Evolutionary conservation across 257 asterid species (phyloP), one percentile per base, ranked within the genome.

Genomic region (Jacaranda copaia): DNA sequence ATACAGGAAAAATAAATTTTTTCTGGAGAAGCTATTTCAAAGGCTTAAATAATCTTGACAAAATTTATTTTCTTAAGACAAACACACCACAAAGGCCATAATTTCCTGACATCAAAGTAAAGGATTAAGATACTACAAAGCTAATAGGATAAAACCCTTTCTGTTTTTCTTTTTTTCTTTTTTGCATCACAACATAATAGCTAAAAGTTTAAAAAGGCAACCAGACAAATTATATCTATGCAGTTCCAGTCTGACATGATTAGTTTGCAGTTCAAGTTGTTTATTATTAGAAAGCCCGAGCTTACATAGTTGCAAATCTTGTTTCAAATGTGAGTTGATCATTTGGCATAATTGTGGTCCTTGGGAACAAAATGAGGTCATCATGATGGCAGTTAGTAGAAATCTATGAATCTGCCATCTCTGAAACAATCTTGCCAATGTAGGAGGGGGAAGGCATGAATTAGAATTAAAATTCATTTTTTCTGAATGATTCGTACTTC

Each of bases 241-340:
- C n/a, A 4, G n/a, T 13, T 59, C n/a, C 43, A 55, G 51, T 20
- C 67, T 56, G 57, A 57, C 67, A 56, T 56, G 77, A 56, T 40
- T 39, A 56, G 38, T 55, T 43, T 2, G 18, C 14, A 53, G 49
- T 40, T 57, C 3, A 36, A 1, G 12, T 58, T 20, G 2, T 35
- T 12, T 36, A 12, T 32, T 35, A 36, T 6, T 61, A 11, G 68
- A 38, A 15, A 35, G 25, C 12, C 49, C 6, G 4, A 39, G 20
- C 20, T 36, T 62, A 51, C 57, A 68, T 48, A 11, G 40, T 68
- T 67, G 55, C 40, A 46, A 67, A 19, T 12, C 16, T 42, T 45
- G 1, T 48, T 12, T 46, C 36, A 65, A 19, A 18, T 13, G 12
- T 45, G 58, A 68, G 59, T 48, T 68, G 39, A 48, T 20, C 18